Percentiles rank a stretch among this genome's conserved stretches.
Evolutionary conservation across 140 eudicot species (phyloP).

Genomic region (Stevia rebaudiana): DNA sequence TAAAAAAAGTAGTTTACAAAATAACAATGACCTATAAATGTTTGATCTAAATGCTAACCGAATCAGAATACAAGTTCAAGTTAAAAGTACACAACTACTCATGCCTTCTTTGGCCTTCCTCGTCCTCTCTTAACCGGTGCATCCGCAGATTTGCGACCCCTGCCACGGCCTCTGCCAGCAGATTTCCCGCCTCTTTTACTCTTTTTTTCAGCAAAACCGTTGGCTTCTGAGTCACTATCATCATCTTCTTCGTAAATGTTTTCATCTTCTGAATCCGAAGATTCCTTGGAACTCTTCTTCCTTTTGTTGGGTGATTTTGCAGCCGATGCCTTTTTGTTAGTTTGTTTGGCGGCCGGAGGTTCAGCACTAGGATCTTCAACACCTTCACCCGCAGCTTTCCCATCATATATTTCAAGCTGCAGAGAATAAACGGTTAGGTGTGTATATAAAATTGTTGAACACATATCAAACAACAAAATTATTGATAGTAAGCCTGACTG

Average conservation of each 20-base stretch:
- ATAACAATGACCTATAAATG: too few relatives aligned
- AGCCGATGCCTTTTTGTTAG: conserved; percentile 8
- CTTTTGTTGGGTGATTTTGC: conserved; percentile 23
- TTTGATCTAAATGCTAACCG: too few relatives aligned
- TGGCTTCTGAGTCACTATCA: conserved; percentile 27
- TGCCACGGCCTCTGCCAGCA: conserved; percentile 29
- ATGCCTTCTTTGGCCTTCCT: conserved; percentile 40
- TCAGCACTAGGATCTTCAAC: conserved; percentile 21
- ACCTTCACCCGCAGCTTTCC: conserved; percentile 72
- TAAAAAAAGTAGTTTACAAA: too few relatives aligned
- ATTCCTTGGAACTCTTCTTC: conserved; percentile 20
- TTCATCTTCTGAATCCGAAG: conserved; percentile 19
- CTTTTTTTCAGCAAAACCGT: conserved; percentile 34
- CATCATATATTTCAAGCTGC: conserved; percentile 86
- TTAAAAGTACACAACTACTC: not conserved
- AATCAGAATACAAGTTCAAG: too few relatives aligned
- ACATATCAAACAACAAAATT: not conserved
- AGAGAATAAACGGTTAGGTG: not conserved
- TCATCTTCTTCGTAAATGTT: conserved; percentile 11
- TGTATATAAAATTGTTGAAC: not conserved
- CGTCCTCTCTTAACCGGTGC: conserved; percentile 32
- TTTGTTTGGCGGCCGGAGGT: conserved; percentile 14
- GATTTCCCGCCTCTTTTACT: conserved; percentile 35
- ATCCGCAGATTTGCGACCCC: conserved; percentile 27
- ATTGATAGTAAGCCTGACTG: not conserved